Base-by-base conservation (phyloP, 2,329 filamentous ascomycete species). In the Fusarium zealandicum region DNA sequence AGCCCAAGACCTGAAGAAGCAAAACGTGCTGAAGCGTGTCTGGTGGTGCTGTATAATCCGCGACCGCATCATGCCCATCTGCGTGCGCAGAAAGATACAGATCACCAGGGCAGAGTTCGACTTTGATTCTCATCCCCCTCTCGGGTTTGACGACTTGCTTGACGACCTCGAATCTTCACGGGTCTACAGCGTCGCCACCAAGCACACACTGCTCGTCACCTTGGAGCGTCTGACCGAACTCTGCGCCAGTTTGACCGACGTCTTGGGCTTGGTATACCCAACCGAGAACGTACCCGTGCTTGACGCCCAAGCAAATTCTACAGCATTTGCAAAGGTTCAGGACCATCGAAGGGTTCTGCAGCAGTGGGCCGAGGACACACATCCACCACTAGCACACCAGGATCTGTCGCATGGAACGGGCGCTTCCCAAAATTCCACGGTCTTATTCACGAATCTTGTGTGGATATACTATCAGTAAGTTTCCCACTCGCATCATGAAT, bases 401-500 rank as follows among this genome's bases (percentile, higher is more conserved):
- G 60, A 63, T 31, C 33, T 56, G 2, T 17, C 28, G 3, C 9
- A 30, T 0, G 57, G 42, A 11, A 37, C 54, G 2, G 54, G 35
- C n/a, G 31, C 25, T 3, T 59, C 31, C 1, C 45, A 64, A 13
- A 50, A 59, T 18, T 64, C 61, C 11, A 37, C 54, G 1, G 61
- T 64, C 0, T 20, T 64, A 1, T 64, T 62, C 14, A 64, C 57
- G 0, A 64, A 64, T 7, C 13, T 64, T 3, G 43, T 64, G n/a
- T 64, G 61, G 57, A 64, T 64, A 8, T 64, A 64, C n/a, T 61
- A 59, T 28, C 57, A 64, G 61, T 64, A 32, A 56, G 61, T 14
- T 3, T 0, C 8, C 13, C 12, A 9, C 17, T 5, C 5, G 13
- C 4, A 6, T 3, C 18, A 2, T 12, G 11, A 1, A 3, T 30